phyloP scores from a whole-genome alignment of 768 basidiomycete species.

The Mycena latifolia region DNA sequence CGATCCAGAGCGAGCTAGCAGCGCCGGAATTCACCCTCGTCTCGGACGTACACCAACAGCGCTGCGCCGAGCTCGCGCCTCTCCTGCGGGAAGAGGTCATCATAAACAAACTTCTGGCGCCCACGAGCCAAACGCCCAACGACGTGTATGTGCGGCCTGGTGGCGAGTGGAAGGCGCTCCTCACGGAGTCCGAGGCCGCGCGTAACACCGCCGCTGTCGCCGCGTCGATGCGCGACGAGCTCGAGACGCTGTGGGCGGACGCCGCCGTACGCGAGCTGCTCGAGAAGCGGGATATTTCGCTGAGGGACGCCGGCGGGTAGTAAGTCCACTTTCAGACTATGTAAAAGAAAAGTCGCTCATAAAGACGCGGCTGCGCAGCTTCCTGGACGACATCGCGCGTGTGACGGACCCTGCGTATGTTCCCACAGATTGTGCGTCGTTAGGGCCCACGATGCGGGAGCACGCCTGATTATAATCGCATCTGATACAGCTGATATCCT shows the following conservation, averaged over 20 bases:
- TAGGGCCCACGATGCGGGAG: too few species aligned
- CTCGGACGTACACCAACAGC: slow-evolving; percentile 41
- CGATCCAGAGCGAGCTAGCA: slow-evolving; percentile 41
- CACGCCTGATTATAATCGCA: too few species aligned
- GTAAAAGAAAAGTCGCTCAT: too few species aligned
- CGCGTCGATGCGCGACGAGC: slow-evolving; percentile 68
- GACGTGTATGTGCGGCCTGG: slow-evolving; percentile 69
- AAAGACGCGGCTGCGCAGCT: slow-evolving; percentile 57
- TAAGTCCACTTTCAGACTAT: slow-evolving; percentile 50
- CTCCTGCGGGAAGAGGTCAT: slow-evolving; percentile 47
- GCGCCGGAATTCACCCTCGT: slow-evolving; percentile 37
- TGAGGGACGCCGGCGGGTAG: slow-evolving; percentile 79
- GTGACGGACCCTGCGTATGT: slow-evolving; percentile 67
- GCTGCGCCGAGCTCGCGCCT: slow-evolving; percentile 53
- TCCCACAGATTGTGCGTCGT: slow-evolving; percentile 73
- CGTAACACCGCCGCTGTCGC: slow-evolving; percentile 64
- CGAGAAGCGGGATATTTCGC: slow-evolving; percentile 58
- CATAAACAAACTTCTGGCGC: slow-evolving; percentile 57
- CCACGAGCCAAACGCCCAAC: slow-evolving; percentile 63
- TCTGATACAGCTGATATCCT: slow-evolving; percentile 73
- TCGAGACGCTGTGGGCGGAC: slow-evolving; percentile 74
- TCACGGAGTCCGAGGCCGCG: slow-evolving; percentile 38
- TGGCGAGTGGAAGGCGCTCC: slow-evolving; percentile 67
- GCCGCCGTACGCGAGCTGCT: slow-evolving; percentile 64
- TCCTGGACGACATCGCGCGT: slow-evolving; percentile 76